These are phyloP conservation scores for Ustilago tritici DNA, from an alignment of 1,284 basidiomycete species.

Conservation along the genomic window DNA sequence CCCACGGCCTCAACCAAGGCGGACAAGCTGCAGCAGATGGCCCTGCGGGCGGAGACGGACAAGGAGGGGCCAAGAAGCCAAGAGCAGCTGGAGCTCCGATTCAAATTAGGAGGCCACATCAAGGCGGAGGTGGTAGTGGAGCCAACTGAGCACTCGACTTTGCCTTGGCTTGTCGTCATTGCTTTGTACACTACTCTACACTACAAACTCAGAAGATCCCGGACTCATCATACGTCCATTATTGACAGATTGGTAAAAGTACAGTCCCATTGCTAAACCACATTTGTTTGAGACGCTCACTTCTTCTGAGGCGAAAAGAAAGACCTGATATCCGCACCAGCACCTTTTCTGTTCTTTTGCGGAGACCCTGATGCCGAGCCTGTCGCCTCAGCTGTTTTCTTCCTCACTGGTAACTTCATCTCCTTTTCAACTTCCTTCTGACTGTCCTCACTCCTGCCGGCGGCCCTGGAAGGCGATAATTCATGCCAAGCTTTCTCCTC, in stretches of 20 bases:
- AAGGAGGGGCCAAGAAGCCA: constrained; percentile 39
- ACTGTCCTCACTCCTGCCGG: neutral
- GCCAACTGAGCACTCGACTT: neutral
- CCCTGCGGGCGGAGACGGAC: constrained; percentile 1
- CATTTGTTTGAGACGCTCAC: neutral
- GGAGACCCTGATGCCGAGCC: neutral
- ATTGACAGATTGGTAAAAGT: neutral
- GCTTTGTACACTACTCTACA: neutral
- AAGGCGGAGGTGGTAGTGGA: constrained; percentile 9
- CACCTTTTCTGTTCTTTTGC: constrained; percentile 1
- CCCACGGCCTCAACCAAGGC: constrained; percentile 30
- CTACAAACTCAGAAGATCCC: neutral
- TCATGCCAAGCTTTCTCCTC: constrained; percentile 21
- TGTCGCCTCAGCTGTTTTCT: neutral
- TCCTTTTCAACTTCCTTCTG: neutral
- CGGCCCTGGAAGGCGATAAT: constrained; percentile 4
- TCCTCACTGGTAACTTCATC: constrained; percentile 1
- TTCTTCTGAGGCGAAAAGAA: constrained; percentile 38
- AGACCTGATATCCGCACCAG: constrained; percentile 32
- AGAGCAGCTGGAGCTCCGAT: constrained; percentile 33
- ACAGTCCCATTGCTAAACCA: neutral
- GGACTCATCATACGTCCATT: neutral
- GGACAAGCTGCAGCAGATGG: constrained; percentile 2
- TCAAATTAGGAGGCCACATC: constrained; percentile 10
- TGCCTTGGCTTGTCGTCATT: neutral